Conservation (phyloP, 371 early-diverging fungal genomes). For the Rhizopus delemar region DNA sequence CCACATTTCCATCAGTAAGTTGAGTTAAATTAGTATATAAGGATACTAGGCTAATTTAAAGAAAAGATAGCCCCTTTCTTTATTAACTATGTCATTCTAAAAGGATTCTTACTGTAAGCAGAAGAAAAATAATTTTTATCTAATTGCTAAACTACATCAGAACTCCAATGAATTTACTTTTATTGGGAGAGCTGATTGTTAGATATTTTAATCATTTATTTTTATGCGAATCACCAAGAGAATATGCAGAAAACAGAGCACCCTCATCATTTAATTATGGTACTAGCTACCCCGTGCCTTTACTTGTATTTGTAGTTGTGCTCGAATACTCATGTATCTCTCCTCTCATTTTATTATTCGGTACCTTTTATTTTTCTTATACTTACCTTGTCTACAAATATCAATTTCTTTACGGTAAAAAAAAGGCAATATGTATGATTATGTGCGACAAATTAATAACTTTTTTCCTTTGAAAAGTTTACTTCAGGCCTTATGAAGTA, state of each 20-base stretch:
- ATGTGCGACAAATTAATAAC: too few species aligned
- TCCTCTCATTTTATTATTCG: conserved; percentile 83
- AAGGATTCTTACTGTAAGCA: conserved; percentile 59
- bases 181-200: conserved; percentile 51
- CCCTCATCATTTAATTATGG: conserved; percentile 64
- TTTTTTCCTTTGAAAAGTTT: conserved; percentile 40
- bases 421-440: too few species aligned
- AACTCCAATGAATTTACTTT: conserved; percentile 68
- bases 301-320: conserved; percentile 86
- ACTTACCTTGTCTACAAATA: conserved; percentile 86
- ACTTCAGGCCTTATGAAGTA: conserved; percentile 84
- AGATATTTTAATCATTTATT: conserved; percentile 46
- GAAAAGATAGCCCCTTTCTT: conserved; percentile 77
- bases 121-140: background rate
- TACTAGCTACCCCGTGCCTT: conserved; percentile 62
- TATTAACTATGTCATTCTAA: conserved; percentile 73
- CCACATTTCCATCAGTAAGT: conserved; percentile 53
- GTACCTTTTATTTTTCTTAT: conserved; percentile 74
- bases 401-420: conserved; percentile 72
- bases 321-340: conserved; percentile 85
- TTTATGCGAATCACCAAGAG: conserved; percentile 71
- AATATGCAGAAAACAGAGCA: conserved; percentile 61
- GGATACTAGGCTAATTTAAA: background rate
- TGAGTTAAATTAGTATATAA: background rate
- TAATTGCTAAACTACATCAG: conserved; percentile 10